Percentiles rank a stretch among this genome's conserved stretches.
These are phyloP conservation scores for Anaeramoeba ignava DNA, from an alignment of 78 protist genomes.

Conservation along the genomic window DNA sequence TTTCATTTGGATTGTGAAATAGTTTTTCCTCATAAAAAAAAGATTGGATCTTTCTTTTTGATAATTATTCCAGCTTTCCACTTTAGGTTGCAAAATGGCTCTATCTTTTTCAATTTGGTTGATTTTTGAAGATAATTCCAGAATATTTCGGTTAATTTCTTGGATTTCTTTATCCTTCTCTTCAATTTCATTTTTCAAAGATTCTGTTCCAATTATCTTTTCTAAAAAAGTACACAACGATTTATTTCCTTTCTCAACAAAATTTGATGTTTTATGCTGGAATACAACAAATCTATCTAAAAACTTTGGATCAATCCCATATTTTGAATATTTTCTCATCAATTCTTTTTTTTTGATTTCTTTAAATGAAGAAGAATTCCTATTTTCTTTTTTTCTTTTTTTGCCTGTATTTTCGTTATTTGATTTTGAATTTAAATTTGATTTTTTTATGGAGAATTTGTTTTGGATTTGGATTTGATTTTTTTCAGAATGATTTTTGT, in stretches of 20 bases:
- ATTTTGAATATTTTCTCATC: not conserved
- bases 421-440: too few species aligned
- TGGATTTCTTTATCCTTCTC: not conserved
- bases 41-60: not conserved
- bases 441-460: too few species aligned
- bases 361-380: too few species aligned
- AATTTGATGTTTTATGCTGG: not conserved
- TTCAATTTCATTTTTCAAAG: not conserved
- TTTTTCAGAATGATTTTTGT: too few species aligned
- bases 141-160: not conserved
- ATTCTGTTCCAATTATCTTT: not conserved
- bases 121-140: not conserved
- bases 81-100: not conserved
- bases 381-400: too few species aligned
- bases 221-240: not conserved
- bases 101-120: not conserved
- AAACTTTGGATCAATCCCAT: not conserved
- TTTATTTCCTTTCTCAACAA: not conserved
- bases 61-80: not conserved
- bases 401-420: too few species aligned
- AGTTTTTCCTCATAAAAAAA: not conserved
- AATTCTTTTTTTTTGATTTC: not conserved
- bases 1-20: not conserved
- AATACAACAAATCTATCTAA: not conserved
- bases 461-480: too few species aligned